Evolutionary conservation across 2,329 filamentous ascomycete genomes (phyloP), one percentile per base, ranked within the genome.

Genomic region (Aspergillus ochraceoroseus): DNA sequence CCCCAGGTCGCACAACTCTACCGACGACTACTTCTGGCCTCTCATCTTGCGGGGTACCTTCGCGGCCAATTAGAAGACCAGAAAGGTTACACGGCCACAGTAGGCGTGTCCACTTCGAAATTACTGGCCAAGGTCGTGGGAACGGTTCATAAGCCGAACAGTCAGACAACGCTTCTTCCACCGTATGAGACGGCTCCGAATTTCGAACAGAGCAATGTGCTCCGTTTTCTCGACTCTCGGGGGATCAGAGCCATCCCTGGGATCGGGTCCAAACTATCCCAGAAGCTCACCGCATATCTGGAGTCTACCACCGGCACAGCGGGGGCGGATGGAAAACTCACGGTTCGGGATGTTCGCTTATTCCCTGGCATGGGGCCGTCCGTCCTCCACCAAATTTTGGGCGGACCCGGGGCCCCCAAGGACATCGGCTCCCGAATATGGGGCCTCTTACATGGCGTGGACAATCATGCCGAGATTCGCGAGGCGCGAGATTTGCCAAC

Each of bases 51-150:
- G 4, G 71, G 77, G 19, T 73, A 90, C 58, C 64, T 96, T 17
- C 81, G 90, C 8, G 68, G 74, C 41, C 76, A 78, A 55, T 70
- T 96, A 7, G 85, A 94, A 55, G 71, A 80, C 31, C 73, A 87
- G 31, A 83, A 81, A 55, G 87, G 87, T 1, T 95, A 90, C 64
- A 95, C 88, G 0, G 84, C 84, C 18, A 90, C 89, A 1, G 88
- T 86, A 28, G 90, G 90, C 3, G 80, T 96, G 14, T 83, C 88
- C 2, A 94, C 87, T 0, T 90, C 83, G 56, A 96, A 96, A 63
- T 65, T 90, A 4, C 71, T 95, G 7, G 80, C 85, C 43, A 96
- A 96, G 63, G 74, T 96, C 9, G 85, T 81, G 7, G 90, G 90
- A 8, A 85, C 80, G 60, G 71, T 83, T 43, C 80, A 95, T 61